Conservation (phyloP, 139 green algal genomes). For the Dunaliella primolecta region DNA sequence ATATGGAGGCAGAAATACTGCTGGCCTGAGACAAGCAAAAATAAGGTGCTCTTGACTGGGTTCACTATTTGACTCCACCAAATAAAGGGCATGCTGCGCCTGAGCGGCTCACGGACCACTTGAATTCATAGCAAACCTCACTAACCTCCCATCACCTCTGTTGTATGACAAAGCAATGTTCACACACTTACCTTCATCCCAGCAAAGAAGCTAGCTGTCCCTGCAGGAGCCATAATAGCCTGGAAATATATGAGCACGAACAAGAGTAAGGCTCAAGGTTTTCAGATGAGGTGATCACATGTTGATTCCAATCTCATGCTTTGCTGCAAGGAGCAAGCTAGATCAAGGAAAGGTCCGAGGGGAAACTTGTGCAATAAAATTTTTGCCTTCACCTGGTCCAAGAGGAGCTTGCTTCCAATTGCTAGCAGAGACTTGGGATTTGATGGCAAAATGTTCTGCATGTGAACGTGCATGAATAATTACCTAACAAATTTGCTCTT, state of each 20-base stretch:
- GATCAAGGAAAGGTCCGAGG: too few species aligned
- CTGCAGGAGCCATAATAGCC: slow-evolving; percentile 46
- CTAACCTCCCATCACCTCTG: neutral
- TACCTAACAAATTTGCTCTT: too few species aligned
- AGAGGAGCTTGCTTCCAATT: slow-evolving; percentile 44
- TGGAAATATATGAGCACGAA: neutral
- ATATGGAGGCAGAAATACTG: neutral
- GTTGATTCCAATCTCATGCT: too few species aligned
- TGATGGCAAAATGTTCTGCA: slow-evolving; percentile 27
- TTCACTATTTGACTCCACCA: neutral
- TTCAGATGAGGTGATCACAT: neutral
- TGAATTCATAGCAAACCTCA: neutral
- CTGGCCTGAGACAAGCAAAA: neutral
- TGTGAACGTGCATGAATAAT: too few species aligned
- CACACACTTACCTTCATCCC: slow-evolving; percentile 31
- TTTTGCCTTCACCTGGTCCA: slow-evolving; percentile 51
- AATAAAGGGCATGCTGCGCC: neutral
- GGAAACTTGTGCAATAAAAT: too few species aligned
- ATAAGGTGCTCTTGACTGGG: neutral
- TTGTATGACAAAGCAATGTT: neutral
- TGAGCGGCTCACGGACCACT: neutral
- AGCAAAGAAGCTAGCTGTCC: slow-evolving; percentile 52
- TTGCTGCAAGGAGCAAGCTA: neutral
- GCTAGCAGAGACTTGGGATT: slow-evolving; percentile 38
- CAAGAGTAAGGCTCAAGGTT: neutral